Percentiles rank a stretch among this genome's conserved stretches.
phyloP scores from a whole-genome alignment of 2,329 filamentous ascomycete species.

The Sporothrix protearum region DNA sequence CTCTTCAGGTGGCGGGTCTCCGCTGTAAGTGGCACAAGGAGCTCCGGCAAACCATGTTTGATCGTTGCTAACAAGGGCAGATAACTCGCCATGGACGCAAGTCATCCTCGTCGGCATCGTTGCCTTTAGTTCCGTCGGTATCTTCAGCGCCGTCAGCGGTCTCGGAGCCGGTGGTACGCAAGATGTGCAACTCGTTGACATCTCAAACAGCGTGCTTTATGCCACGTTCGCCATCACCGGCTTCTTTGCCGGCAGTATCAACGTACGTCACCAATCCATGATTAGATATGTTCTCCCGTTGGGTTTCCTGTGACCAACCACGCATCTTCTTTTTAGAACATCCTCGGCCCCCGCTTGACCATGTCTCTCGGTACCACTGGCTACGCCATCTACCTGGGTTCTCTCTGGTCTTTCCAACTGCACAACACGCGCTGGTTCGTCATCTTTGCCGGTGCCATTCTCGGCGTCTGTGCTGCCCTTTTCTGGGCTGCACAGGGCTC shows the following conservation, averaged over 20 bases:
- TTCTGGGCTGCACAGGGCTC: slow-evolving; percentile 33
- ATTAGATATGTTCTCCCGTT: too few relatives aligned
- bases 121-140: slow-evolving; percentile 6
- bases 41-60: too few relatives aligned
- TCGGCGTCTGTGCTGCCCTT: not conserved
- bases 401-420: slow-evolving; percentile 2
- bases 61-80: not conserved
- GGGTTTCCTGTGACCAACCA: not conserved
- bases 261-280: not conserved
- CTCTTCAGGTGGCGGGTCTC: not conserved
- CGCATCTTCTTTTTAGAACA: not conserved
- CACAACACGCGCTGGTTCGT: slow-evolving; percentile 2
- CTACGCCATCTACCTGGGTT: slow-evolving; percentile 9
- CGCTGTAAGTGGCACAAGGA: not conserved
- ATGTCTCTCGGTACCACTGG: not conserved
- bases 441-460: not conserved
- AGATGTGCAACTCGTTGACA: slow-evolving; percentile 10
- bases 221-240: not conserved
- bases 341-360: not conserved
- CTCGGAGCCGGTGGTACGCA: slow-evolving; percentile 4
- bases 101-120: not conserved
- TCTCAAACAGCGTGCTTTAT: not conserved
- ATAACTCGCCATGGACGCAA: slow-evolving; percentile 12
- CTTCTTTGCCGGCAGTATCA: slow-evolving; percentile 1
- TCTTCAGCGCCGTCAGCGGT: not conserved